Evolutionary conservation across 2,329 filamentous ascomycete species (phyloP).

Genomic region (Falciphora oryzae): DNA sequence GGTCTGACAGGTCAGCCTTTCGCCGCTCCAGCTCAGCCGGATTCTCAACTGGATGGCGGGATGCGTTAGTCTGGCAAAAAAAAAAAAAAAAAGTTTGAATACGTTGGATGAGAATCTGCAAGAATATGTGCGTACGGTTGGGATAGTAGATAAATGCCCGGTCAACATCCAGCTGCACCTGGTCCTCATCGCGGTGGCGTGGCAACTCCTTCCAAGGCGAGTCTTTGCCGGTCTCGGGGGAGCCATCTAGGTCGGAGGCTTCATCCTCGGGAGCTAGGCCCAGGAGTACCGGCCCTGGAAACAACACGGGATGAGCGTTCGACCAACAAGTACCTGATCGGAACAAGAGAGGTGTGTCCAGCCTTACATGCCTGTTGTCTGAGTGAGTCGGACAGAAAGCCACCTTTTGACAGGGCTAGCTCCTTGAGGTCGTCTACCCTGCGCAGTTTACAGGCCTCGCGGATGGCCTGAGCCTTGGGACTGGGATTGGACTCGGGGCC

Average conservation of each 20-base stretch:
- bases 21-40: conserved; percentile 62
- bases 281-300: conserved; percentile 57
- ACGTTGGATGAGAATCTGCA: not conserved
- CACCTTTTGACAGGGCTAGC: conserved; percentile 59
- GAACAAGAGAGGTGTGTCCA: not conserved
- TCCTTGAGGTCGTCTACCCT: conserved; percentile 51
- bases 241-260: conserved; percentile 16
- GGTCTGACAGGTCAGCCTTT: conserved; percentile 69
- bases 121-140: conserved; percentile 49
- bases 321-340: conserved; percentile 2
- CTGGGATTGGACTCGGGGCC: not conserved
- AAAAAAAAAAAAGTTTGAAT: not conserved
- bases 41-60: conserved; percentile 50
- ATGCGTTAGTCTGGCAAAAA: not conserved
- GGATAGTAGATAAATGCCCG: conserved; percentile 98
- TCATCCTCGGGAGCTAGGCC: conserved; percentile 29
- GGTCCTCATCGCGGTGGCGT: conserved; percentile 79
- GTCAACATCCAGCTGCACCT: conserved; percentile 88
- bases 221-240: conserved; percentile 11
- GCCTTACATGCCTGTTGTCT: conserved; percentile 73
- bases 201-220: conserved; percentile 57
- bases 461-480: conserved; percentile 41
- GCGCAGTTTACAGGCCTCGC: conserved; percentile 52
- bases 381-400: conserved; percentile 60
- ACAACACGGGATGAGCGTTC: not conserved